phyloP scores from a whole-genome alignment of 2,329 filamentous ascomycete genomes.

The Aurifilum marmelostoma region DNA sequence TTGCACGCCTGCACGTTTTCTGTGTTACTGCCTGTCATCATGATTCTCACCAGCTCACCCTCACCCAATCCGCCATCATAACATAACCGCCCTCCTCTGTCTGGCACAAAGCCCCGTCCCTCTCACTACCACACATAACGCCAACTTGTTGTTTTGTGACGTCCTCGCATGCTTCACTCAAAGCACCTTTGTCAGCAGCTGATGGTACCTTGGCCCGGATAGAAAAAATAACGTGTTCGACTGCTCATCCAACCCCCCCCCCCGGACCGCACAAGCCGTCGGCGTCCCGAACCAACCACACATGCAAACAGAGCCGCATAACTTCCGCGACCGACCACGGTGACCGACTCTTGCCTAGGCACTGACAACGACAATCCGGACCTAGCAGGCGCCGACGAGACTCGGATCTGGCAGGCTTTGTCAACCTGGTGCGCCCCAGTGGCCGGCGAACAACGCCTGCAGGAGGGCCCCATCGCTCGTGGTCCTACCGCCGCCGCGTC shows the following conservation, averaged over 20 bases:
- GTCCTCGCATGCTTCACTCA: background rate
- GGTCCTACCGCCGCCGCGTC: background rate
- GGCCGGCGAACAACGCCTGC: background rate
- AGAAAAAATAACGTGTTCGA: background rate
- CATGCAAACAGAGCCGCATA: background rate
- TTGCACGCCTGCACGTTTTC: constrained; percentile 24
- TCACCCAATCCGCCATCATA: constrained; percentile 25
- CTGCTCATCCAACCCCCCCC: background rate
- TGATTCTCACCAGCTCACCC: constrained; percentile 26
- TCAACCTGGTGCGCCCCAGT: background rate
- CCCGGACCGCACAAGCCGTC: background rate
- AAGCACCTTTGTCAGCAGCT: background rate
- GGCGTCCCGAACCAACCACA: background rate
- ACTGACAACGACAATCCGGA: background rate
- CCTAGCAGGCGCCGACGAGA: constrained; percentile 1
- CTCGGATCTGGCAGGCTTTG: background rate
- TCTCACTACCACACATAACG: constrained; percentile 2
- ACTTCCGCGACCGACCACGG: background rate
- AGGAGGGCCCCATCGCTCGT: background rate
- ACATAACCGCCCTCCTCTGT: constrained; percentile 19
- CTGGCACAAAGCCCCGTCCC: constrained; percentile 12
- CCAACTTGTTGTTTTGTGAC: too few species aligned
- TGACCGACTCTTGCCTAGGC: constrained; percentile 3
- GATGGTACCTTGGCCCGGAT: background rate
- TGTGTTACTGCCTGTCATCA: constrained; percentile 28